phyloP scores from a whole-genome alignment of 768 basidiomycete species.

The Naganishia kalamii region DNA sequence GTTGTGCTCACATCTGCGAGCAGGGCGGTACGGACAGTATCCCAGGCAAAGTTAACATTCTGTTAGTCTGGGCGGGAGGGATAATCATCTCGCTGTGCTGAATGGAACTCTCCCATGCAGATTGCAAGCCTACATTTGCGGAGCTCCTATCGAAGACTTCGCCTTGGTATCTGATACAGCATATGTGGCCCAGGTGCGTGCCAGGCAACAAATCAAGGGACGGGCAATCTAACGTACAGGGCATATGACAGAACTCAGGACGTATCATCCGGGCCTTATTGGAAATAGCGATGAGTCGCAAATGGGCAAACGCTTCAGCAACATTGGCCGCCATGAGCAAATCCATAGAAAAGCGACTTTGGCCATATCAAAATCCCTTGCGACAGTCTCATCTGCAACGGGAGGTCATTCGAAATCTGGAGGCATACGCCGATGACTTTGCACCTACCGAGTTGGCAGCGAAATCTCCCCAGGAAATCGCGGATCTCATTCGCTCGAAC shows the following conservation, averaged over 20 bases:
- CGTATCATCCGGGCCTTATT: constrained; percentile 90
- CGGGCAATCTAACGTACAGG: background rate
- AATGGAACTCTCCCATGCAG: constrained; percentile 7
- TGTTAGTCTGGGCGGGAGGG: constrained; percentile 42
- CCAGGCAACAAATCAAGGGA: background rate
- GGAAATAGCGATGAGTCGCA: constrained; percentile 85
- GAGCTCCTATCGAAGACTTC: constrained; percentile 78
- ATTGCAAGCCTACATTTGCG: constrained; percentile 81
- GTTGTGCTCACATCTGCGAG: background rate
- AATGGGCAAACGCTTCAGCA: constrained; percentile 75
- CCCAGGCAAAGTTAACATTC: constrained; percentile 86
- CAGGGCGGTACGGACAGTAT: constrained; percentile 63
- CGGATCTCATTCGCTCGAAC: constrained; percentile 76
- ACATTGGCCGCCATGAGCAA: constrained; percentile 87
- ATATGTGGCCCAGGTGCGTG: constrained; percentile 69
- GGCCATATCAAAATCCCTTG: constrained; percentile 91
- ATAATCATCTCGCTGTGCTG: background rate
- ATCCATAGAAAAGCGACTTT: constrained; percentile 80
- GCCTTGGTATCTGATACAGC: constrained; percentile 91
- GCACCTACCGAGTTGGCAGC: constrained; percentile 64
- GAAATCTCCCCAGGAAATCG: constrained; percentile 64
- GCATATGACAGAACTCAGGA: constrained; percentile 61
- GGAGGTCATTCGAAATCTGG: constrained; percentile 71
- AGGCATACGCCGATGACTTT: constrained; percentile 74
- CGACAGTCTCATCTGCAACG: constrained; percentile 61